Base-by-base conservation (phyloP, 768 basidiomycete genomes). In the Neoboletus brunneissimus region DNA sequence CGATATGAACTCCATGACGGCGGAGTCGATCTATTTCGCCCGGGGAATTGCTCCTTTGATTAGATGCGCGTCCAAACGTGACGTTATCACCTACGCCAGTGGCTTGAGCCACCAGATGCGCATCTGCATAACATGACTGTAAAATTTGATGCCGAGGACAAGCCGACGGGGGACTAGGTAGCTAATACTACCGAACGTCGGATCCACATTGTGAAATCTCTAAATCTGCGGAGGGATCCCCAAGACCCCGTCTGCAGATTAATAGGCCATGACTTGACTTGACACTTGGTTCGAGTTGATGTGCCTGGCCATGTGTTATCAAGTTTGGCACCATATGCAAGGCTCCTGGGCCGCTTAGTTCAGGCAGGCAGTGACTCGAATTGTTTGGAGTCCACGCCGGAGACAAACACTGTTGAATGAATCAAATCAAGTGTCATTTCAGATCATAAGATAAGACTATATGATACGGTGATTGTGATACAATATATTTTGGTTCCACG, bases 401-500 rank as follows among this genome's bases (percentile, higher is more conserved):
- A 7, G 7, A 29, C 2, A 31, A 41, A 31, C 2, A 20, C 11
- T 29, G 29, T 12, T 20, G 20, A 20, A 41, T 20, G 40, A 4
- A 41, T 43, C 40, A 52, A 51, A 56, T 51, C 58, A 48, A 52
- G 23, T 60, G 45, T 51, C 51, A 58, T 64, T 64, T 43, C 45
- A 58, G 57, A 57, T 57, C 18, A 29, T 64, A 60, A 58, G 49
- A 34, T 69, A 67, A 34, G 31, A 37, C 48, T 56, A 59, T 7
- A 46, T 55, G 54, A 45, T 60, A 59, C 32, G 56, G 59, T 40
- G 25, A 27, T 50, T 38, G 42, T 32, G 27, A 55, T 67, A 67
- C 67, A 69, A 55, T 62, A 67, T 32, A 54, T 58, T 62, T 59
- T 51, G 54, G 42, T 29, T 69, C 62, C 67, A 47, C 47, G 40